Evolutionary conservation across 2,329 filamentous ascomycete species (phyloP).

Genomic region (Pseudonectria foliicola): DNA sequence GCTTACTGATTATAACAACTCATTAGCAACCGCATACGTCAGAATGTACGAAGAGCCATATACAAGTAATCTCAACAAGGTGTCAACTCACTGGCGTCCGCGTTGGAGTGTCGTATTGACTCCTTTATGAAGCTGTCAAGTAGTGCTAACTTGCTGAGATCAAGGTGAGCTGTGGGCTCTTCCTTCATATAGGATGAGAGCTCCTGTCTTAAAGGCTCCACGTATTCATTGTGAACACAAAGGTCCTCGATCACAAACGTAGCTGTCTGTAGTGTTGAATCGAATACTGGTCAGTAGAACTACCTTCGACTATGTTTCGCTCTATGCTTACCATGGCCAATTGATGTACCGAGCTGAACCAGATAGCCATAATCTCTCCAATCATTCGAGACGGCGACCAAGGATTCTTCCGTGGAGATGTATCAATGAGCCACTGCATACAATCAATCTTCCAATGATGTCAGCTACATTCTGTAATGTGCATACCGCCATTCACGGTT

Average conservation of each 20-base stretch:
- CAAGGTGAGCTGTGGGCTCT: not conserved
- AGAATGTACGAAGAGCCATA: not conserved
- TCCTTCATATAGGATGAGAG: not conserved
- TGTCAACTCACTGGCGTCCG: no score
- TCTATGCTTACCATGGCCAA: no score
- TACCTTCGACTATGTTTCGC: no score
- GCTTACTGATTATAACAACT: no score
- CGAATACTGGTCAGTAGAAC: no score
- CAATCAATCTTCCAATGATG: conserved; percentile 2
- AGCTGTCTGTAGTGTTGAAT: no score
- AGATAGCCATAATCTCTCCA: conserved; percentile 2
- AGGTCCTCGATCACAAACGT: conserved; percentile 2
- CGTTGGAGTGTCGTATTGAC: conserved; percentile 2
- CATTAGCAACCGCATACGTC: no score
- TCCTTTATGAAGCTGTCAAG: conserved; percentile 9
- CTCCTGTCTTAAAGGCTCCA: conserved; percentile 1
- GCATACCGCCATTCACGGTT: no score
- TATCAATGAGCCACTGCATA: conserved; percentile 5
- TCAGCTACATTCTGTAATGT: not conserved
- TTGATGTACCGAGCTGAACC: conserved; percentile 3
- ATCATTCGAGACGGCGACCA: not conserved
- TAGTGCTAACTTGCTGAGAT: no score
- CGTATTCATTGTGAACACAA: conserved; percentile 3
- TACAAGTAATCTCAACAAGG: no score
- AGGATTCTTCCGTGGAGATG: conserved; percentile 1